Base-by-base conservation (phyloP, 1,139 yeast species). In the Pichia sp. region DNA sequence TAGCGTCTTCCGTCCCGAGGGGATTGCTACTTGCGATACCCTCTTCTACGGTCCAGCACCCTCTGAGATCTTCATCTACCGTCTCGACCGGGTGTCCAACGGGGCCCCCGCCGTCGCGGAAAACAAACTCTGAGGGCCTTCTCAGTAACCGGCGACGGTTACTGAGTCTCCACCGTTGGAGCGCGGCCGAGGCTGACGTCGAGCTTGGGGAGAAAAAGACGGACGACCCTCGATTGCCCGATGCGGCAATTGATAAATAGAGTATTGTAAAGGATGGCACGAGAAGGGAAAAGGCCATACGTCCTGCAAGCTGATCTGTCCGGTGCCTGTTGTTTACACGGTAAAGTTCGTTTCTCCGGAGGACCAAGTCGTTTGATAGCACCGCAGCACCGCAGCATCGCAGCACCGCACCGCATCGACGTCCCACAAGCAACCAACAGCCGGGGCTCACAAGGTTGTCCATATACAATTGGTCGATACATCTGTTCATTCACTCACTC, bases 1-100 rank as follows among this genome's bases (percentile, higher is more conserved):
- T 2, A 19, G 40, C 41, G 43, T 23, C 38, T 7, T 8, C 6
- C 36, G 26, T 36, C 40, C 31, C 13, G 49, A 19, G 4, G 16
- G 15, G 8, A 32, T 26, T 8, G n/a, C 19, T 3, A 6, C 5
- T 26, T 5, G 31, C 15, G 23, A n/a, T 13, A 31, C 46, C 7
- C 32, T 52, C 19, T 38, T 26, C 19, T 51, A 43, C 38, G 54
- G 54, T 4, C 46, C 48, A 10, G 23, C 34, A 45, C 42, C 57
- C 13, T 29, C 15, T 34, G 32, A 45, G 8, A 45, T 51, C 19
- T n/a, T 47, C 10, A n/a, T 51, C 8, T 51, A 51, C 41, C 44
- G 40, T 10, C 26, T 43, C 15, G 15, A 26, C 1, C 19, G 19
- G 19, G 45, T 19, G 23, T 31, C 34, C 34, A 31, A 11, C 11